Conservation (phyloP, 2,329 filamentous ascomycete species). For the Penicillium occitanis region DNA sequence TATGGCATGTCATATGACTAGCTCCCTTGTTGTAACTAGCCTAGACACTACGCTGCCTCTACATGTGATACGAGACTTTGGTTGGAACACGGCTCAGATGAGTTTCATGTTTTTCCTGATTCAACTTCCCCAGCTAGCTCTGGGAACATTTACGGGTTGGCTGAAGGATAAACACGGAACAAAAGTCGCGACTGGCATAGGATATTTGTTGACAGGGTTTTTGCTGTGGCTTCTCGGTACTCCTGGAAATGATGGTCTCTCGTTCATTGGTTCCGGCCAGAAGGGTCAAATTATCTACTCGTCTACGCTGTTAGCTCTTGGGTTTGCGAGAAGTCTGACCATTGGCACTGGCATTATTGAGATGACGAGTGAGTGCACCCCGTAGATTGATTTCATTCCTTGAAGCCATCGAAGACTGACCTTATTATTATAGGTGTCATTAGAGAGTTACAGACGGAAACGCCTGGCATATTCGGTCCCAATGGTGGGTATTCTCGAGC, state of each 20-base stretch:
- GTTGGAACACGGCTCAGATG: conserved; percentile 55
- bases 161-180: conserved; percentile 34
- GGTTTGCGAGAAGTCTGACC: conserved; percentile 28
- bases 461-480: conserved; percentile 15
- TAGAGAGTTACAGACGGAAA: conserved; percentile 14
- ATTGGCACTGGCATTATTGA: conserved; percentile 33
- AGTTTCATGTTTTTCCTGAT: conserved; percentile 59
- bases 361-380: conserved; percentile 29
- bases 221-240: conserved; percentile 32
- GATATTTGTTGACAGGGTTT: conserved; percentile 27
- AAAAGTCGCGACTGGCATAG: conserved; percentile 27
- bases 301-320: conserved; percentile 24
- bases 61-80: conserved; percentile 54
- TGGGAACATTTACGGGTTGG: conserved; percentile 59
- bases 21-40: conserved; percentile 53
- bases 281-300: conserved; percentile 29
- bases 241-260: conserved; percentile 31
- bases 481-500: conserved; percentile 20
- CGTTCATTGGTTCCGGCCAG: conserved; percentile 26
- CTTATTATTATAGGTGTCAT: conserved; percentile 3
- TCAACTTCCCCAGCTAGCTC: conserved; percentile 58
- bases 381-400: no score
- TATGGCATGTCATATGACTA: conserved; percentile 46
- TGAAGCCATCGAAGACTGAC: neutral
- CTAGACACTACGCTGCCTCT: conserved; percentile 59